A percentile compares a stretch with the other conserved stretches of the same genome.
Conservation (phyloP, 2,329 filamentous ascomycete genomes). For the Paraphoma chrysanthemicola region DNA sequence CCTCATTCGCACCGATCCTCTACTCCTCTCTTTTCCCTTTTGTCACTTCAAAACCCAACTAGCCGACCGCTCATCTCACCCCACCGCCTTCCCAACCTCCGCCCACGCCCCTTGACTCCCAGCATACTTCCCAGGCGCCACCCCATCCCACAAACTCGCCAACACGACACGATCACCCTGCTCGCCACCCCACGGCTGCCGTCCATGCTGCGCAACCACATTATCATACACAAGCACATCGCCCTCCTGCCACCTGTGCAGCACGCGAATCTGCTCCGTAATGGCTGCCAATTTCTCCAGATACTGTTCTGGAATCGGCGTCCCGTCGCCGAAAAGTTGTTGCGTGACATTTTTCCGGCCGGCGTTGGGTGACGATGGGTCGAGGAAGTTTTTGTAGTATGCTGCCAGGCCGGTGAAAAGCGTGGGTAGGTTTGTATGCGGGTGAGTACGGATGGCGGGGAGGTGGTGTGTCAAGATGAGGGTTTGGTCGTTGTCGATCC, state of each 20-base stretch:
- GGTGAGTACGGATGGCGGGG: slow-evolving; percentile 10
- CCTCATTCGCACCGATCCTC: too few species aligned
- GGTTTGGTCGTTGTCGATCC: slow-evolving; percentile 52
- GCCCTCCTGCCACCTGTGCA: slow-evolving; percentile 14
- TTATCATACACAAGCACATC: slow-evolving; percentile 22
- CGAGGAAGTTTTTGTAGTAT: slow-evolving; percentile 50
- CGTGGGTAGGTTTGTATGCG: slow-evolving; percentile 1
- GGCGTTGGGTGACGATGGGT: background rate
- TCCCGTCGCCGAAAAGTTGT: slow-evolving; percentile 20
- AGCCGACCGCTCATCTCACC: too few species aligned
- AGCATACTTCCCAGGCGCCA: slow-evolving; percentile 54
- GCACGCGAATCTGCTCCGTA: slow-evolving; percentile 10
- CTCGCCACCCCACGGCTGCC: slow-evolving; percentile 12
- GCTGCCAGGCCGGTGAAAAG: slow-evolving; percentile 48
- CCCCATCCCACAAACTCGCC: slow-evolving; percentile 16
- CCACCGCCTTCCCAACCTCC: slow-evolving; percentile 54
- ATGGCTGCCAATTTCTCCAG: slow-evolving; percentile 12
- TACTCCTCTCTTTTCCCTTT: too few species aligned
- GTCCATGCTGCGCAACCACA: slow-evolving; percentile 14
- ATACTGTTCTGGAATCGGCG: slow-evolving; percentile 9
- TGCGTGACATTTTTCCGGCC: slow-evolving; percentile 11
- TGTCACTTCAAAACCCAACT: too few species aligned
- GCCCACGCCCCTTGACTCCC: slow-evolving; percentile 54
- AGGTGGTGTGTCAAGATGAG: slow-evolving; percentile 17
- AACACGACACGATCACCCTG: slow-evolving; percentile 9